Percentiles rank a stretch among this genome's conserved stretches.
Evolutionary conservation across 2,329 filamentous ascomycete genomes (phyloP).

Genomic region (Colletotrichum tofieldiae): DNA sequence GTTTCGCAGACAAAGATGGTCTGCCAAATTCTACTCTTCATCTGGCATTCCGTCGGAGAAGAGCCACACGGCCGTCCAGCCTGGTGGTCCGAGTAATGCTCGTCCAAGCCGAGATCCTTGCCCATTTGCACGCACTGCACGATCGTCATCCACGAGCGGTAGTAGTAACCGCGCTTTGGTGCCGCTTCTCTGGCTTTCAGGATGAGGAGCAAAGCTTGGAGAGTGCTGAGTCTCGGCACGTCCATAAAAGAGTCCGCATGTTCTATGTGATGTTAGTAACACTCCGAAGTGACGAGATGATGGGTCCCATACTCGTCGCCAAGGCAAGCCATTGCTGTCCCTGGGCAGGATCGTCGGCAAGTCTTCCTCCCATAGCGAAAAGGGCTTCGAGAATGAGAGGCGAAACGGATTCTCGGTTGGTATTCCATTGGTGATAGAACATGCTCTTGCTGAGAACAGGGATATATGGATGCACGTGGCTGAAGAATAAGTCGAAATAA

Average conservation of each 20-base stretch:
- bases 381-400: constrained; percentile 91
- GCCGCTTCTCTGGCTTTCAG: constrained; percentile 93
- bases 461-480: constrained; percentile 91
- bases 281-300: background rate
- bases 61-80: constrained; percentile 80
- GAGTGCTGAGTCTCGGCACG: constrained; percentile 88
- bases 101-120: constrained; percentile 90
- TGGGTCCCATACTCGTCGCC: constrained; percentile 76
- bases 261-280: constrained; percentile 64
- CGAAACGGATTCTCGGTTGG: constrained; percentile 86
- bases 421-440: constrained; percentile 93
- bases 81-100: constrained; percentile 86
- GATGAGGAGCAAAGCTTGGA: constrained; percentile 90
- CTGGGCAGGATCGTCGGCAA: constrained; percentile 87
- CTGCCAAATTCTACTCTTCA: constrained; percentile 93
- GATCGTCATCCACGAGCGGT: constrained; percentile 96
- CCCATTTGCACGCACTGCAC: constrained; percentile 95
- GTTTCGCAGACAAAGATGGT: constrained; percentile 87
- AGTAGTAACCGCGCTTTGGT: constrained; percentile 95
- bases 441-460: constrained; percentile 87
- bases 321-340: constrained; percentile 95
- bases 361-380: constrained; percentile 88
- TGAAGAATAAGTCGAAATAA: constrained; percentile 93
- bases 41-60: constrained; percentile 80
- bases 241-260: constrained; percentile 97